A percentile compares a stretch with the other conserved stretches of the same genome.
Evolutionary conservation across 2,329 filamentous ascomycete genomes (phyloP).

Genomic region (Endoconidiophora polonica): DNA sequence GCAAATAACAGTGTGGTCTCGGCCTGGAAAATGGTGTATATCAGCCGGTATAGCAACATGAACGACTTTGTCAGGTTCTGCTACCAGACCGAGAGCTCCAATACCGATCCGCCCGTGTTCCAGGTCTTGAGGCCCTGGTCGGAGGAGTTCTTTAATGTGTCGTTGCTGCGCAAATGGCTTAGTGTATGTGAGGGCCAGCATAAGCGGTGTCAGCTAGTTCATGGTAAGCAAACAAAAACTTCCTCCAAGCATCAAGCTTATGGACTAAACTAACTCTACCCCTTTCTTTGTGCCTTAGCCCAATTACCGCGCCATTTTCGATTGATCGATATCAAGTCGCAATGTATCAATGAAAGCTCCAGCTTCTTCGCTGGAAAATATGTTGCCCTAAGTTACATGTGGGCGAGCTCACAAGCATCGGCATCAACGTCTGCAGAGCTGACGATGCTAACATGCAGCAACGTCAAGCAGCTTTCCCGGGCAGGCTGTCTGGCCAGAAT

Average conservation of each 20-base stretch:
- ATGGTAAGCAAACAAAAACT: too few species aligned
- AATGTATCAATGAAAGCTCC: not conserved
- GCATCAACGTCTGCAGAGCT: not conserved
- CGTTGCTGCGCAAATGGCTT: not conserved
- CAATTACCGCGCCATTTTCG: not conserved
- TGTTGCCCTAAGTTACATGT: constrained; percentile 4
- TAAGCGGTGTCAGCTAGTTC: not conserved
- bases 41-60: not conserved
- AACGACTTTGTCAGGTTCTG: not conserved
- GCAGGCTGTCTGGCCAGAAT: not conserved
- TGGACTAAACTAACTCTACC: not conserved
- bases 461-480: not conserved
- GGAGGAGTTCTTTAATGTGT: constrained; percentile 1
- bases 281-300: too few species aligned
- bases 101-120: not conserved
- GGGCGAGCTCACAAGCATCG: not conserved
- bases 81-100: not conserved
- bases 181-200: not conserved
- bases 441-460: not conserved
- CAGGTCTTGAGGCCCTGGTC: not conserved
- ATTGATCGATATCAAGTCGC: constrained; percentile 1
- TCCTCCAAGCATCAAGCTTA: not conserved
- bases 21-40: not conserved
- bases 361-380: not conserved
- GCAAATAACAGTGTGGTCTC: not conserved